phyloP scores from a whole-genome alignment of 345 rosid species.

The Turnera subulata region DNA sequence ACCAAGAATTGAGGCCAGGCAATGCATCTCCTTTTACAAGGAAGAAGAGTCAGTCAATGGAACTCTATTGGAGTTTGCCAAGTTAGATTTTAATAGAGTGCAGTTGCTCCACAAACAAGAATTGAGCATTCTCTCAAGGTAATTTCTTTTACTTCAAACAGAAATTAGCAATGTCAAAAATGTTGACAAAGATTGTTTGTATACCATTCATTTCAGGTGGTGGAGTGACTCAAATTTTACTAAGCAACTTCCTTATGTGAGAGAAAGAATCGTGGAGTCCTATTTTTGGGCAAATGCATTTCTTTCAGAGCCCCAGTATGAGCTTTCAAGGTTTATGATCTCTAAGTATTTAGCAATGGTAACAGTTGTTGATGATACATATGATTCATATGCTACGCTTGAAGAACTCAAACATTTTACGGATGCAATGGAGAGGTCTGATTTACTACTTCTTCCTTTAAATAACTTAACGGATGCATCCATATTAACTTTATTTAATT shows the following conservation, averaged over 20 bases:
- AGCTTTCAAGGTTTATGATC: neutral
- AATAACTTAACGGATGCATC: no score
- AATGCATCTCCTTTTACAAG: conserved; percentile 1
- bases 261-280: neutral
- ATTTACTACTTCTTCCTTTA: neutral
- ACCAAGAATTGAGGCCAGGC: neutral
- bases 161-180: neutral
- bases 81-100: conserved; percentile 1
- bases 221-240: neutral
- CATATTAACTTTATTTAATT: no score
- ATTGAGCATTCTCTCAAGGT: neutral
- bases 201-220: neutral
- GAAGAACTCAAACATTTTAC: neutral
- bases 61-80: conserved; percentile 6
- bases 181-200: neutral
- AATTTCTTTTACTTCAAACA: neutral
- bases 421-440: neutral
- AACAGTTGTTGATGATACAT: neutral
- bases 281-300: neutral
- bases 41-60: neutral
- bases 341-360: neutral
- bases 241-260: neutral
- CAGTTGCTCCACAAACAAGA: conserved; percentile 6
- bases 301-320: neutral
- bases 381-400: neutral